Evolutionary conservation across 306 rosid genomes (phyloP).

Genomic region (Purshia tridentata): DNA sequence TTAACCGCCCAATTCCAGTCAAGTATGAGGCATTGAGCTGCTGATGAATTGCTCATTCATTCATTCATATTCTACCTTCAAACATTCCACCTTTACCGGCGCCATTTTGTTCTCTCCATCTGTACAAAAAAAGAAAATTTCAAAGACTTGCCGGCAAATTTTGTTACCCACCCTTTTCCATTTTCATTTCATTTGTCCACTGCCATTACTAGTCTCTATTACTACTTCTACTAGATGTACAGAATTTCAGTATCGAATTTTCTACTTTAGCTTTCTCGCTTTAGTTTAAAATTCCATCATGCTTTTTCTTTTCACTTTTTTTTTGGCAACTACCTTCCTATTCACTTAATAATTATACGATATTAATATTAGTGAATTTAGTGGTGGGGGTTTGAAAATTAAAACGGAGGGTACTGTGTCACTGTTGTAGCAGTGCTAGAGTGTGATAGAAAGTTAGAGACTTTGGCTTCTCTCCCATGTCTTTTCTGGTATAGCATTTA

Average conservation of each 20-base stretch:
- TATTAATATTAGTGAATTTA: no score
- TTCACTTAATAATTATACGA: no score
- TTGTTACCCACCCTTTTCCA: slow-evolving; percentile 53
- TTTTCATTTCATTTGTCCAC: neutral
- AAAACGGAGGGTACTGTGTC: neutral
- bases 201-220: neutral
- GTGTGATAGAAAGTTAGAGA: slow-evolving; percentile 10
- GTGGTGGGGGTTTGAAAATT: no score
- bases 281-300: neutral
- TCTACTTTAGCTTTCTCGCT: slow-evolving; percentile 19
- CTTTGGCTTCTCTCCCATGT: slow-evolving; percentile 8
- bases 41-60: slow-evolving; percentile 26
- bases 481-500: slow-evolving; percentile 20
- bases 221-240: slow-evolving; percentile 47
- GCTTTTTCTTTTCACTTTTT: no score
- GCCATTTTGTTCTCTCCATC: slow-evolving; percentile 26
- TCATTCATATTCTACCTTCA: neutral
- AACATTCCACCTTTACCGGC: slow-evolving; percentile 12
- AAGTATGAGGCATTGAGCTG: slow-evolving; percentile 94
- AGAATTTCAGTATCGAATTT: slow-evolving; percentile 46
- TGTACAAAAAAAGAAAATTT: slow-evolving; percentile 49
- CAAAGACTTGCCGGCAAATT: slow-evolving; percentile 63
- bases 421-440: neutral
- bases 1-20: slow-evolving; percentile 72
- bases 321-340: no score